Percentiles rank a stretch among this genome's conserved stretches.
These are phyloP conservation scores for Alternaria longipes DNA, from an alignment of 2,329 filamentous ascomycete species.

Conservation along the genomic window DNA sequence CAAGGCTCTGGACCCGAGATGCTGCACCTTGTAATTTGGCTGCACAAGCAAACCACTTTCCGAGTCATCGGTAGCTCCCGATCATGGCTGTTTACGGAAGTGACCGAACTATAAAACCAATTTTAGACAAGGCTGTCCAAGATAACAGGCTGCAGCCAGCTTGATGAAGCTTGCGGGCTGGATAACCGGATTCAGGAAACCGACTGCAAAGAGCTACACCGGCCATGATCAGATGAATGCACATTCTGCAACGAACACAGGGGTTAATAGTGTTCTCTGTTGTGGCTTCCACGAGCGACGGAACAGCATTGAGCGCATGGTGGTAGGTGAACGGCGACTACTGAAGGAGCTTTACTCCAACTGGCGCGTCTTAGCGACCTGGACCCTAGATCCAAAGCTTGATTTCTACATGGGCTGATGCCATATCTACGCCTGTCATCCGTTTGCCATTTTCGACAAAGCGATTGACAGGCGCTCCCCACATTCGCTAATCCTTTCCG, in stretches of 20 bases:
- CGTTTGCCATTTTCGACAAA: slow-evolving; percentile 21
- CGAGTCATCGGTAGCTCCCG: slow-evolving; percentile 30
- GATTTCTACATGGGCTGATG: slow-evolving; percentile 16
- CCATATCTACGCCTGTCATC: slow-evolving; percentile 27
- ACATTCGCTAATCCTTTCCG: slow-evolving; percentile 22
- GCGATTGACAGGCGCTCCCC: slow-evolving; percentile 17
- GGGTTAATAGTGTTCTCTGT: slow-evolving; percentile 12
- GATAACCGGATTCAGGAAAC: not conserved
- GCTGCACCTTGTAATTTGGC: slow-evolving; percentile 24
- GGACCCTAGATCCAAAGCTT: slow-evolving; percentile 27
- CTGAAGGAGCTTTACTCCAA: slow-evolving; percentile 18
- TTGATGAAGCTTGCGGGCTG: not conserved
- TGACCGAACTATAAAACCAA: not conserved
- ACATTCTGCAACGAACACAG: slow-evolving; percentile 5
- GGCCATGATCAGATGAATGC: not conserved
- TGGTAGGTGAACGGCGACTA: slow-evolving; percentile 29
- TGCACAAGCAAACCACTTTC: slow-evolving; percentile 26
- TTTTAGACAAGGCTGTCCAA: not conserved
- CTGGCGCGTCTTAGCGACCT: slow-evolving; percentile 28
- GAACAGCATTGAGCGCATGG: slow-evolving; percentile 23
- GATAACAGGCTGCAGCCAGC: not conserved
- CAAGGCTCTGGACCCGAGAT: slow-evolving; percentile 22
- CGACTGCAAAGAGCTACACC: not conserved
- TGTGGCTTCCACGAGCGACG: slow-evolving; percentile 35
- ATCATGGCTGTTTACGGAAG: slow-evolving; percentile 13